Conservation (phyloP, 106 monocot species). For the Apostasia shenzhenica region DNA sequence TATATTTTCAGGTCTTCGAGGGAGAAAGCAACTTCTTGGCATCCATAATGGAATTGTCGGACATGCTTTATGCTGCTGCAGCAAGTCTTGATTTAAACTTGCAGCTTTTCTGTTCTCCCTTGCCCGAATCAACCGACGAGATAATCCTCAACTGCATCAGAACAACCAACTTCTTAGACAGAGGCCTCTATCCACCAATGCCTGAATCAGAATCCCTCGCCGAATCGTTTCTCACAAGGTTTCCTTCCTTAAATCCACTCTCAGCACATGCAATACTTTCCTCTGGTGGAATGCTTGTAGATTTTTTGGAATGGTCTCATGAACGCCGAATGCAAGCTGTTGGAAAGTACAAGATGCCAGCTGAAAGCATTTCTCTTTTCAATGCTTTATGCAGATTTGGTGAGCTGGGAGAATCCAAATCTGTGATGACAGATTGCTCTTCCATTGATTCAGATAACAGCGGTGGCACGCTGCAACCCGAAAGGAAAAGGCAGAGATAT, state of each 20-base stretch:
- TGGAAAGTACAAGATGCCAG: conserved; percentile 53
- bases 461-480: conserved; percentile 35
- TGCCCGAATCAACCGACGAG: conserved; percentile 74
- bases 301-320: conserved; percentile 76
- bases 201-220: conserved; percentile 75
- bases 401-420: conserved; percentile 84
- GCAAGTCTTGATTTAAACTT: conserved; percentile 73
- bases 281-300: conserved; percentile 58
- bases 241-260: conserved; percentile 85
- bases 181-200: conserved; percentile 56
- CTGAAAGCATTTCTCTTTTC: conserved; percentile 66
- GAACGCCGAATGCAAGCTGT: conserved; percentile 73
- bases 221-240: conserved; percentile 80
- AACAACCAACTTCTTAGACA: conserved; percentile 17
- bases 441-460: conserved; percentile 73
- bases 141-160: conserved; percentile 77
- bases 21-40: conserved; percentile 62
- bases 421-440: conserved; percentile 87
- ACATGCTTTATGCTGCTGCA: conserved; percentile 84
- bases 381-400: conserved; percentile 77
- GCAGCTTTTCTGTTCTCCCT: conserved; percentile 83
- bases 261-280: conserved; percentile 85
- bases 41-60: conserved; percentile 81
- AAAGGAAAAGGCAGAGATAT: conserved; percentile 41
- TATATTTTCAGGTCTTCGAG: conserved; percentile 69